phyloP scores from a whole-genome alignment of 208 protist species.

The Phytomonas francai region DNA sequence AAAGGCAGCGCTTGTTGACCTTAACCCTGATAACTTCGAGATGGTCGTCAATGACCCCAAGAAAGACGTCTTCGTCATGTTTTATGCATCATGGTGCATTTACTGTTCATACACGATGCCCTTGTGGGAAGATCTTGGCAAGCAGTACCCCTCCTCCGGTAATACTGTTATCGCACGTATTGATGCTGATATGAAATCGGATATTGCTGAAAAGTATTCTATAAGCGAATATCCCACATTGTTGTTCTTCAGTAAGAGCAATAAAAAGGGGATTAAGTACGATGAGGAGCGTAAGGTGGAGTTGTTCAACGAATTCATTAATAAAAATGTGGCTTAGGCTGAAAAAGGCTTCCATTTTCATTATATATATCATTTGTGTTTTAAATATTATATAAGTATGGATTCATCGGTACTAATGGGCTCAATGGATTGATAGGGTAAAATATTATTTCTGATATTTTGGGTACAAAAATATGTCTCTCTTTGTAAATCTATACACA shows the following conservation, averaged over 20 bases:
- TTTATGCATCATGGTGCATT: constrained; percentile 96
- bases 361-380: too few species aligned
- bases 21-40: constrained; percentile 74
- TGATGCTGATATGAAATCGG: constrained; percentile 43
- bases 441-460: neutral
- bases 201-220: constrained; percentile 36
- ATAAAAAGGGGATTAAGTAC: constrained; percentile 67
- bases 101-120: constrained; percentile 93
- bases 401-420: too few species aligned
- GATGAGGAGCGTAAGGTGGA: constrained; percentile 39
- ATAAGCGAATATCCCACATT: constrained; percentile 83
- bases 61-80: constrained; percentile 94
- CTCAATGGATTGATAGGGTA: too few species aligned
- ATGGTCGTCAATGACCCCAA: constrained; percentile 62
- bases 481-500: too few species aligned
- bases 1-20: constrained; percentile 45
- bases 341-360: too few species aligned
- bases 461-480: neutral
- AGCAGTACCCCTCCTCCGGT: constrained; percentile 25
- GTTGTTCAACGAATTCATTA: constrained; percentile 45
- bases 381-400: too few species aligned
- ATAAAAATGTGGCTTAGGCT: constrained; percentile 12
- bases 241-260: constrained; percentile 73
- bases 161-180: constrained; percentile 75
- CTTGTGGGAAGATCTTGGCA: constrained; percentile 64